Conservation (phyloP, 352 stramenopile genomes). For the Pythium aquatile region DNA sequence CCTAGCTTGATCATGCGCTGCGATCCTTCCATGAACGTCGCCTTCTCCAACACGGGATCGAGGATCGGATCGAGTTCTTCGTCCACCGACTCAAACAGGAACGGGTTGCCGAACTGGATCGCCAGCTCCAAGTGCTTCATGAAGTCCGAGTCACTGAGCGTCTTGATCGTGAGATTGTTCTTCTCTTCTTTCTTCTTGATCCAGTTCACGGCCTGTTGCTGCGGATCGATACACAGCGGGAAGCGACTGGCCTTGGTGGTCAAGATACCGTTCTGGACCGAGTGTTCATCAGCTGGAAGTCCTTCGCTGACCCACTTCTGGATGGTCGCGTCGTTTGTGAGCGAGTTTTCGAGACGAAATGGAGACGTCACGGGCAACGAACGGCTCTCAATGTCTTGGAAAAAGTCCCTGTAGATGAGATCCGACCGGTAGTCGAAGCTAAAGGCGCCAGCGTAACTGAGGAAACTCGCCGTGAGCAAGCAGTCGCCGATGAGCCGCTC, state of each 20-base stretch:
- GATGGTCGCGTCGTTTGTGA: constrained; percentile 92
- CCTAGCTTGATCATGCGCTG: constrained; percentile 91
- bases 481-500: constrained; percentile 89
- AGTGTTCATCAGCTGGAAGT: constrained; percentile 93
- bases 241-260: constrained; percentile 94
- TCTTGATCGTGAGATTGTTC: constrained; percentile 92
- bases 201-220: constrained; percentile 95
- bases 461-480: constrained; percentile 87
- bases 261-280: constrained; percentile 95
- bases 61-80: constrained; percentile 95
- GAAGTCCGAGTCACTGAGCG: constrained; percentile 92
- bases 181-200: constrained; percentile 96
- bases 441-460: constrained; percentile 91
- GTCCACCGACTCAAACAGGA: constrained; percentile 94
- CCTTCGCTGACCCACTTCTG: constrained; percentile 94
- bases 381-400: constrained; percentile 73
- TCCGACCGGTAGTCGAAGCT: constrained; percentile 90
- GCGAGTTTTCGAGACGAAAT: constrained; percentile 88
- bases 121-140: constrained; percentile 95
- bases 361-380: constrained; percentile 83
- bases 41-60: constrained; percentile 93
- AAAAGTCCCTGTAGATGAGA: constrained; percentile 89
- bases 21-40: constrained; percentile 89
- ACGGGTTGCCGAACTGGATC: constrained; percentile 95
- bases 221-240: constrained; percentile 94